Conservation (phyloP, 495 filamentous ascomycete genomes). For the Penicillium cinerascens region DNA sequence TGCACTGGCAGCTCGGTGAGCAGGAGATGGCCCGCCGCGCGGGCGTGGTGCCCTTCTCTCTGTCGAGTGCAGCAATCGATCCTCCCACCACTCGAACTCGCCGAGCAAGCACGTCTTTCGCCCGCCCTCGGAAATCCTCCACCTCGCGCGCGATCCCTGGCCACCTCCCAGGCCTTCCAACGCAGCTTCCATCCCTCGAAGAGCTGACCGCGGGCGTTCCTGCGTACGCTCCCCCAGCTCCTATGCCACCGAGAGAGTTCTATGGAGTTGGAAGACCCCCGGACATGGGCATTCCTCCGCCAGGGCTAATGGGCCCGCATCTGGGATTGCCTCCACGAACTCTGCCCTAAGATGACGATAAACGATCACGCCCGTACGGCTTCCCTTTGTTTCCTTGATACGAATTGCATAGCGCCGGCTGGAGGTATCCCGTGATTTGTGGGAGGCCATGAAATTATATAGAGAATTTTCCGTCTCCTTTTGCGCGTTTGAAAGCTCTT, state of each 20-base stretch:
- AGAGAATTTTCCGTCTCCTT: constrained; percentile 29
- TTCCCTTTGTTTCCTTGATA: constrained; percentile 32
- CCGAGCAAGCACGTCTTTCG: constrained; percentile 43
- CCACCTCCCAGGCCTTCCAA: constrained; percentile 29
- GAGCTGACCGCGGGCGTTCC: constrained; percentile 46
- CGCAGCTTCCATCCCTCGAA: constrained; percentile 44
- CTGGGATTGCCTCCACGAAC: constrained; percentile 40
- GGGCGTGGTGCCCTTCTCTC: constrained; percentile 75
- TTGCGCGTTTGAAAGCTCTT: constrained; percentile 8
- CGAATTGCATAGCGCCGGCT: constrained; percentile 47
- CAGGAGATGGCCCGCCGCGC: constrained; percentile 86
- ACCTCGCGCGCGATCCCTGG: constrained; percentile 34
- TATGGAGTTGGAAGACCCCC: constrained; percentile 38
- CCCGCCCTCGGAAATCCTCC: constrained; percentile 43
- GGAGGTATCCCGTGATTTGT: constrained; percentile 41
- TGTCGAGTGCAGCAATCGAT: constrained; percentile 58
- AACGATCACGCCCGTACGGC: constrained; percentile 26
- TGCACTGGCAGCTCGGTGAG: constrained; percentile 97
- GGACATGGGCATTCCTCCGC: constrained; percentile 30
- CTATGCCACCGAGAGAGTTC: constrained; percentile 36
- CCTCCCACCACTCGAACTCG: constrained; percentile 46
- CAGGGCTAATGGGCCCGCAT: constrained; percentile 31
- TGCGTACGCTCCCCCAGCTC: constrained; percentile 41
- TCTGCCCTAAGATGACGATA: constrained; percentile 31
- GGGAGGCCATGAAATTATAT: constrained; percentile 28